Conservation (phyloP, 208 protist genomes). For the Trypanosoma avium region DNA sequence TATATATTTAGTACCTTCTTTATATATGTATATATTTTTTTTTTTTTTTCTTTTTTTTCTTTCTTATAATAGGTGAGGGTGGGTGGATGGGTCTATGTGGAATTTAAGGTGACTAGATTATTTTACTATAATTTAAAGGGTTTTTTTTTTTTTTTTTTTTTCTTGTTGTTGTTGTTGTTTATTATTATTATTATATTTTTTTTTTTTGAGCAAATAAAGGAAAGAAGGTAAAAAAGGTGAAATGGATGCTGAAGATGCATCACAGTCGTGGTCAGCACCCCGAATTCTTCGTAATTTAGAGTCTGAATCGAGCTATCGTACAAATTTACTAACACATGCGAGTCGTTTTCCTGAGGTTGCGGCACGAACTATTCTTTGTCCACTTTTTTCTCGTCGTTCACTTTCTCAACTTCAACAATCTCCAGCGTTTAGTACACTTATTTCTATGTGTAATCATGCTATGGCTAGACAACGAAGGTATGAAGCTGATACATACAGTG, state of each 20-base stretch:
- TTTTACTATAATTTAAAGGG: too few species aligned
- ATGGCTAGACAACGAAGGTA: conserved; percentile 27
- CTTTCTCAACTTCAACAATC: conserved; percentile 25
- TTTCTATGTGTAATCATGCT: conserved; percentile 46
- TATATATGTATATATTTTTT: too few species aligned
- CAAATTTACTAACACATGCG: conserved; percentile 37
- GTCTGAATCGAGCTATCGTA: conserved; percentile 22
- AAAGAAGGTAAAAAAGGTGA: neutral
- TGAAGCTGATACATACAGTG: conserved; percentile 5
- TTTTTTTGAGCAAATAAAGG: conserved; percentile 7
- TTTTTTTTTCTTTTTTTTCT: too few species aligned
- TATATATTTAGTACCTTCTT: too few species aligned
- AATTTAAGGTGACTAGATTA: too few species aligned
- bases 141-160: conserved; percentile 5
- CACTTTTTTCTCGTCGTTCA: conserved; percentile 56
- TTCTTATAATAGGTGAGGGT: too few species aligned
- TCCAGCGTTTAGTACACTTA: conserved; percentile 11
- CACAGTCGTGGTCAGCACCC: conserved; percentile 53
- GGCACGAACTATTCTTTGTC: conserved; percentile 54
- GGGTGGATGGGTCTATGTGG: too few species aligned
- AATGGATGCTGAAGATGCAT: conserved; percentile 36
- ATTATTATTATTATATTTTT: neutral
- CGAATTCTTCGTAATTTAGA: conserved; percentile 57
- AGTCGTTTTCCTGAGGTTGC: conserved; percentile 60
- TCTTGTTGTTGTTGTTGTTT: neutral